These are phyloP conservation scores for Volvox carteri DNA, from an alignment of 163 green algal genomes.

Conservation along the genomic window DNA sequence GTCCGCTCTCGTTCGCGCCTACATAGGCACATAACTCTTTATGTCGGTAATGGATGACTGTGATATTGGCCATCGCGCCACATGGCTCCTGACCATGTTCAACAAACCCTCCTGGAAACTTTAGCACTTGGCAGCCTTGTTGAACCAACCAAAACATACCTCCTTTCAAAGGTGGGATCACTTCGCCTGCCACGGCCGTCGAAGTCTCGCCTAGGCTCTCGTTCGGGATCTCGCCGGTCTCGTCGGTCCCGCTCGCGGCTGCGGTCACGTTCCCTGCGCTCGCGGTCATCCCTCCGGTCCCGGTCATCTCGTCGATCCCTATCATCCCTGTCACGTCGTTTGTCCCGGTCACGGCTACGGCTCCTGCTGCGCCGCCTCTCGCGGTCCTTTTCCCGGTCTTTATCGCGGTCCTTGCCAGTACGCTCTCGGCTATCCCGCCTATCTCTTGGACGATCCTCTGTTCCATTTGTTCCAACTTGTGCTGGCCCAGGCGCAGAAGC, in stretches of 20 bases:
- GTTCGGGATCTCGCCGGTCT: slow-evolving; percentile 20
- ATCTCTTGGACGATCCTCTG: neutral
- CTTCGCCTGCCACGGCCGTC: neutral
- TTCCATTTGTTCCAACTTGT: neutral
- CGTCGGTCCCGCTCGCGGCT: slow-evolving; percentile 56
- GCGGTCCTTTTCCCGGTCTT: slow-evolving; percentile 20
- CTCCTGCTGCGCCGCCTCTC: slow-evolving; percentile 45
- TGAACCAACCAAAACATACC: slow-evolving; percentile 7
- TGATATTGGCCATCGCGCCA: too few relatives aligned
- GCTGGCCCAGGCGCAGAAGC: neutral
- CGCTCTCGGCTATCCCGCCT: slow-evolving; percentile 27
- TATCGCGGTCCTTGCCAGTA: slow-evolving; percentile 7
- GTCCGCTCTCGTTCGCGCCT: slow-evolving; percentile 64
- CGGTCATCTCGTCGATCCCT: slow-evolving; percentile 3
- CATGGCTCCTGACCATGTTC: too few relatives aligned
- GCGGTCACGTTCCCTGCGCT: slow-evolving; percentile 54
- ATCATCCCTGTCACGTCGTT: slow-evolving; percentile 53
- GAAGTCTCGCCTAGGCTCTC: neutral
- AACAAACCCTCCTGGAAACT: neutral
- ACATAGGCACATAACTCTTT: too few relatives aligned
- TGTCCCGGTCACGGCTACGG: slow-evolving; percentile 30
- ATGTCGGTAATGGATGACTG: too few relatives aligned
- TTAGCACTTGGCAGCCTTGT: neutral
- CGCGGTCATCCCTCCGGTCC: slow-evolving; percentile 7
- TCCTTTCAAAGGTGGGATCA: slow-evolving; percentile 15